phyloP scores from a whole-genome alignment of 2,329 filamentous ascomycete species.

The Lojkania enalia region DNA sequence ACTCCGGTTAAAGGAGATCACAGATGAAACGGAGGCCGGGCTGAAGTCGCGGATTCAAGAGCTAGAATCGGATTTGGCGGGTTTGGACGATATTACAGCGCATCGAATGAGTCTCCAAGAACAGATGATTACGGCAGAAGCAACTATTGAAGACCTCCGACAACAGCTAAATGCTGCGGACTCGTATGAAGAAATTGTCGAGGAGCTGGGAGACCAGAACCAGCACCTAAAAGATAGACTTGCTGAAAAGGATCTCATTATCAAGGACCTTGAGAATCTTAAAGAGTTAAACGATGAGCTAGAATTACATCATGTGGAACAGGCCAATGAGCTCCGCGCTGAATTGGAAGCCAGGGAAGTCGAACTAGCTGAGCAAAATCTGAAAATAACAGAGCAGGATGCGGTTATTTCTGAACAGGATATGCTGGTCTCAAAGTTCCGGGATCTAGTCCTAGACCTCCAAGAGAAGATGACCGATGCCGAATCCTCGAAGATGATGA shows the following conservation, averaged over 20 bases:
- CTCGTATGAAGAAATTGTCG: constrained; percentile 90
- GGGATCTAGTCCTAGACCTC: constrained; percentile 82
- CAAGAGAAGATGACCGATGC: constrained; percentile 90
- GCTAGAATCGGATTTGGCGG: constrained; percentile 38
- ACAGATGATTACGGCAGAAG: constrained; percentile 72
- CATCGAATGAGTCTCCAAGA: constrained; percentile 72
- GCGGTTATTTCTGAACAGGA: constrained; percentile 83
- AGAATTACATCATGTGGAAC: constrained; percentile 88
- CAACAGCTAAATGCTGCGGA: constrained; percentile 89
- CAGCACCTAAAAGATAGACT: constrained; percentile 81
- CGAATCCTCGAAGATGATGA: constrained; percentile 86
- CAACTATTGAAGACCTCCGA: constrained; percentile 79
- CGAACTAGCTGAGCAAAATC: constrained; percentile 79
- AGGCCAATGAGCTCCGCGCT: constrained; percentile 91
- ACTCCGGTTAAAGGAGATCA: constrained; percentile 80
- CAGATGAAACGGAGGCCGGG: constrained; percentile 81
- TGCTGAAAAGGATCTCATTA: constrained; percentile 76
- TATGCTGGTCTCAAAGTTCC: constrained; percentile 85
- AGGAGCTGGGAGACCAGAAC: constrained; percentile 86
- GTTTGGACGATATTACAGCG: constrained; percentile 49
- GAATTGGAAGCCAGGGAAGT: constrained; percentile 88
- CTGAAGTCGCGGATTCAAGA: constrained; percentile 58
- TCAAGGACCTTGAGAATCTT: constrained; percentile 85
- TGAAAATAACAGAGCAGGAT: constrained; percentile 74
- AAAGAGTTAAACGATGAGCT: constrained; percentile 95